phyloP scores from a whole-genome alignment of 805 yeast genomes.

The Helenozyma baotianmanensis region DNA sequence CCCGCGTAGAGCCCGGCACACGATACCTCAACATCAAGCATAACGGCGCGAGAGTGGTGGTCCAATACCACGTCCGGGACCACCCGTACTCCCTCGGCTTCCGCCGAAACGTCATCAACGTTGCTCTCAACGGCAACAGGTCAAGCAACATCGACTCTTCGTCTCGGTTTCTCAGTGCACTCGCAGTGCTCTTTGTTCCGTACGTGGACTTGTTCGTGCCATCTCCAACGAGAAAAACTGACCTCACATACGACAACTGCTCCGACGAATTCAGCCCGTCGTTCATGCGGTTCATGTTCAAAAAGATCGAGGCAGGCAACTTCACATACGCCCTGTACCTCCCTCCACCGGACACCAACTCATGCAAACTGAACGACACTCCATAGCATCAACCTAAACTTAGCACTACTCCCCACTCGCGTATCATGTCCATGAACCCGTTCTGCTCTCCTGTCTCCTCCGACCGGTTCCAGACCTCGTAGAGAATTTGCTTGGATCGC shows the following conservation, averaged over 20 bases:
- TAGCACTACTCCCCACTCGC: constrained; percentile 49
- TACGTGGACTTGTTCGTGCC: constrained; percentile 7
- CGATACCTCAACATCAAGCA: constrained; percentile 42
- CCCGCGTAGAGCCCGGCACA: constrained; percentile 27
- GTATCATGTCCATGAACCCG: constrained; percentile 51
- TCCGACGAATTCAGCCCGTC: constrained; percentile 12
- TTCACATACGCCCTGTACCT: constrained; percentile 6
- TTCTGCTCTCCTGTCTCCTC: constrained; percentile 26
- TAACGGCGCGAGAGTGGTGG: constrained; percentile 32
- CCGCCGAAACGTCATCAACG: constrained; percentile 31
- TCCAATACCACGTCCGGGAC: constrained; percentile 27
- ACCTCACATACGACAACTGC: constrained; percentile 1
- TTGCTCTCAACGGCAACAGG: constrained; percentile 15
- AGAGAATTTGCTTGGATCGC: constrained; percentile 51
- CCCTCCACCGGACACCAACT: neutral
- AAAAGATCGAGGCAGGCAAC: constrained; percentile 4
- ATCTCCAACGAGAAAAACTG: neutral
- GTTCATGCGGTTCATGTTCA: constrained; percentile 5
- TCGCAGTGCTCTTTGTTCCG: constrained; percentile 7
- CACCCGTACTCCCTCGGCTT: constrained; percentile 36
- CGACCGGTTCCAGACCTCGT: constrained; percentile 47
- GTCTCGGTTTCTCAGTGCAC: neutral
- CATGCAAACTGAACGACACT: neutral
- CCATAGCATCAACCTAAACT: constrained; percentile 24
- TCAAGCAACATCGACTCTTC: constrained; percentile 1